phyloP scores from a whole-genome alignment of 2,329 filamentous ascomycete species.

The Dactylonectria estremocensis region DNA sequence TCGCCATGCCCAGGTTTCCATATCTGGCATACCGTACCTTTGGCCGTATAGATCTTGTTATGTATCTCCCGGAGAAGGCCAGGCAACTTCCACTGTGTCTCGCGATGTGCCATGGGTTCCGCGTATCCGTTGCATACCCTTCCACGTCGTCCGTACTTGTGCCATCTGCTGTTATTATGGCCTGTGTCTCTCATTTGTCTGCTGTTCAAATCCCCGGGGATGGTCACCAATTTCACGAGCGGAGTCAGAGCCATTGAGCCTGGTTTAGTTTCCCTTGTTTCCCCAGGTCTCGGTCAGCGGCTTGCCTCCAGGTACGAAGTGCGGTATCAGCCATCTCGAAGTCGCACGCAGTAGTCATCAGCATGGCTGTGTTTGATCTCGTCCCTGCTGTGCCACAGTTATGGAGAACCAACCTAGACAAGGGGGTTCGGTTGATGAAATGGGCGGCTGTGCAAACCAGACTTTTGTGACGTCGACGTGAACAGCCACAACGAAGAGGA shows the following conservation, averaged over 20 bases:
- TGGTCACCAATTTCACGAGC: conserved; percentile 27
- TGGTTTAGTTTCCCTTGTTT: conserved; percentile 20
- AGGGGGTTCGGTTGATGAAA: conserved; percentile 11
- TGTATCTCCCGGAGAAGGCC: neutral
- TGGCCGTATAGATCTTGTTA: neutral
- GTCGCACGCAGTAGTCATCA: conserved; percentile 12
- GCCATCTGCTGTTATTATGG: conserved; percentile 15
- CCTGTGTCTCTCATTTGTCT: conserved; percentile 20
- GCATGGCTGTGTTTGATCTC: neutral
- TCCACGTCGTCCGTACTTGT: neutral
- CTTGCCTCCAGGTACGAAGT: conserved; percentile 6
- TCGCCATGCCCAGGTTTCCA: neutral
- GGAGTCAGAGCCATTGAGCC: conserved; percentile 13
- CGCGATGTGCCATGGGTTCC: conserved; percentile 1
- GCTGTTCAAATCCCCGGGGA: conserved; percentile 20
- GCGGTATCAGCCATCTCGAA: conserved; percentile 28
- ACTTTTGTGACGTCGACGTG: conserved; percentile 42
- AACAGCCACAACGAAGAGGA: conserved; percentile 41
- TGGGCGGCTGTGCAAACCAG: conserved; percentile 30
- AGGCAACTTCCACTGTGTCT: neutral
- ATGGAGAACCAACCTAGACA: conserved; percentile 28
- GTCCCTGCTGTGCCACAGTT: conserved; percentile 43
- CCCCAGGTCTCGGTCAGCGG: conserved; percentile 19
- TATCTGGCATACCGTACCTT: neutral
- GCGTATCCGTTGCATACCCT: conserved; percentile 19